Base-by-base conservation (phyloP, 1,284 basidiomycete species). In the Thecaphora thlaspeos region DNA sequence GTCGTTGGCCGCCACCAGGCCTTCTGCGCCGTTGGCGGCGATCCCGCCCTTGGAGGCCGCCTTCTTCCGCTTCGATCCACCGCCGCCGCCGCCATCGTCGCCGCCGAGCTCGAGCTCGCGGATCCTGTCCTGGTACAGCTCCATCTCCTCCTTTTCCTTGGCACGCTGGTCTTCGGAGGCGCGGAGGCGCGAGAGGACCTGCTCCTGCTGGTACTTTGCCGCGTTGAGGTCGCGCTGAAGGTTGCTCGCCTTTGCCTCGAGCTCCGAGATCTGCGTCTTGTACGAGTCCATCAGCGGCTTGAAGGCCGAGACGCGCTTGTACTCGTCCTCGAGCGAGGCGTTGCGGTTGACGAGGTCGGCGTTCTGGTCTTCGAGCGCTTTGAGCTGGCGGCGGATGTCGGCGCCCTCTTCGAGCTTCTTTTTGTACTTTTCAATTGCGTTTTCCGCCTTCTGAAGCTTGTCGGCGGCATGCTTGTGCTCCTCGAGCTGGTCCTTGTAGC, bases 361-460 rank as follows among this genome's bases (percentile, higher is more conserved):
- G 63, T 97, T 96, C 80, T 96, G 90, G 67, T 88, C 90, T 80
- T 96, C 92, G 21, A 96, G 81, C 0, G 85, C 84, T 49, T 91
- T 91, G 72, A 95, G 83, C 67, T 88, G 86, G 59, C 91, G 85
- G 22, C 90, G 86, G 37, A 94, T 82, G 68, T 93, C 90, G 3
- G 89, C 90, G 4, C 88, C 86, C 76, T 96, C 94, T 70, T 97
- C 94, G 4, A 97, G 83, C 80, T 97, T 97, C 83, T 91, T 94
- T 82, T 94, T 94, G 81, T 96, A 95, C 79, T 97, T 98, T 79
- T 97, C 92, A 83, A 96, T 91, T 30, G 94, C 92, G 71, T 94
- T 94, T 78, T 97, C 94, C 7, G 87, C 89, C 82, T 94, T 96
- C 72, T 90, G 88, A 30, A 92, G 81, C 60, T 87, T 89, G 69